Conservation (phyloP, 768 basidiomycete genomes). For the Naganishia friedmannii region DNA sequence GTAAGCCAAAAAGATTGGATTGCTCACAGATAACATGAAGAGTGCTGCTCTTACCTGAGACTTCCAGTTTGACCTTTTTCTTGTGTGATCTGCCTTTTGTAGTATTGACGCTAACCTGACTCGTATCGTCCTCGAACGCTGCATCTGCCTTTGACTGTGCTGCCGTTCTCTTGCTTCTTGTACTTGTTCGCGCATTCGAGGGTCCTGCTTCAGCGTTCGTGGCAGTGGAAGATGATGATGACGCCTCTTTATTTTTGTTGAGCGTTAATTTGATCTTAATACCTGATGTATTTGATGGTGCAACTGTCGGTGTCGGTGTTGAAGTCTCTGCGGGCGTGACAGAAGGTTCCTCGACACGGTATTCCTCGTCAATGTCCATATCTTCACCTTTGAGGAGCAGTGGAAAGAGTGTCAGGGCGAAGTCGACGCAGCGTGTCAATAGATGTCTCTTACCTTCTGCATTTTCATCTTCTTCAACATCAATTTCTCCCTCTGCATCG, state of each 20-base stretch:
- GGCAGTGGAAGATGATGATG: not conserved
- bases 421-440: not conserved
- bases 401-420: not conserved
- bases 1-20: not conserved
- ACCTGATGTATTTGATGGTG: constrained; percentile 5
- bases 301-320: not conserved
- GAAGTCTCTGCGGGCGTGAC: not conserved
- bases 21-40: not conserved
- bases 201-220: constrained; percentile 19
- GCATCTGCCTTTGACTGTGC: constrained; percentile 11
- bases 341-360: constrained; percentile 5
- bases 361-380: constrained; percentile 28
- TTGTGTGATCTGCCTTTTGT: not conserved
- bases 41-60: not conserved
- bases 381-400: constrained; percentile 3
- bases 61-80: constrained; percentile 4
- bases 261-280: constrained; percentile 18
- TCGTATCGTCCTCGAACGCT: constrained; percentile 5
- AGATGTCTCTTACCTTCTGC: not conserved
- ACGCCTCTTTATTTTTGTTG: constrained; percentile 13
- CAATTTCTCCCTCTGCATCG: constrained; percentile 13
- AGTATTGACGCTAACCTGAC: constrained; percentile 17
- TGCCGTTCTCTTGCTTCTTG: constrained; percentile 7
- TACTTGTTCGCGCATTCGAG: not conserved
- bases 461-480: not conserved